These are phyloP conservation scores for Fraxinus excelsior DNA, from an alignment of 257 asterid species.

Conservation along the genomic window DNA sequence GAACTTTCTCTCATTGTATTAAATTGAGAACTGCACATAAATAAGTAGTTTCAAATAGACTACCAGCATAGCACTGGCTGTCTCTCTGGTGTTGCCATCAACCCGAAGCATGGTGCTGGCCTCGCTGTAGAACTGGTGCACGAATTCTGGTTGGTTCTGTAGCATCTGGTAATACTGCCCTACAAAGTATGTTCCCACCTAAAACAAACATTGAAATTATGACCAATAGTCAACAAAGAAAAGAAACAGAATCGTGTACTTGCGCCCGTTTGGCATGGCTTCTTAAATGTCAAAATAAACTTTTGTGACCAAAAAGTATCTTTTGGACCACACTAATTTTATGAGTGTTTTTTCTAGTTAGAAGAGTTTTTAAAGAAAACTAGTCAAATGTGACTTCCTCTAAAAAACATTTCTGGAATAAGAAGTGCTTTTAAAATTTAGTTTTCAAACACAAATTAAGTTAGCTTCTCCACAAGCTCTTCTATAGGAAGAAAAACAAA, in stretches of 20 bases:
- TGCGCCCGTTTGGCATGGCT: no score
- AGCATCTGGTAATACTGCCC: conserved; percentile 96
- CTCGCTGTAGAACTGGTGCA: conserved; percentile 81
- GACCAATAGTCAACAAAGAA: conserved; percentile 10
- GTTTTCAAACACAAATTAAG: no score
- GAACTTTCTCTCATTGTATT: not conserved
- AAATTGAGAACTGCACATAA: conserved; percentile 9
- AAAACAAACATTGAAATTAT: conserved; percentile 26
- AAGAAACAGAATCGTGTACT: not conserved
- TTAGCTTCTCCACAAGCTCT: no score
- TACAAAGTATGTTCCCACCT: conserved; percentile 97
- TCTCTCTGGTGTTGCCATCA: conserved; percentile 74
- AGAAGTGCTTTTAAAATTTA: no score
- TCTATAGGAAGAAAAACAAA: no score
- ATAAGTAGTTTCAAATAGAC: conserved; percentile 15
- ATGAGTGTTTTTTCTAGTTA: no score
- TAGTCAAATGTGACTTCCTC: no score
- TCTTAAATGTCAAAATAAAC: no score
- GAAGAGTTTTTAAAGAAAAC: no score
- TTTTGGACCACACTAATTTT: no score
- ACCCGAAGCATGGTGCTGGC: conserved; percentile 90
- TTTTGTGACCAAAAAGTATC: no score
- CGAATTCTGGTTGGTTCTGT: conserved; percentile 80
- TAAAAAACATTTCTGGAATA: no score
- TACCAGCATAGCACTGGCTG: conserved; percentile 91